Evolutionary conservation across 192 early-diverging fungal genomes (phyloP).

Genomic region (Entrophospora sp.): DNA sequence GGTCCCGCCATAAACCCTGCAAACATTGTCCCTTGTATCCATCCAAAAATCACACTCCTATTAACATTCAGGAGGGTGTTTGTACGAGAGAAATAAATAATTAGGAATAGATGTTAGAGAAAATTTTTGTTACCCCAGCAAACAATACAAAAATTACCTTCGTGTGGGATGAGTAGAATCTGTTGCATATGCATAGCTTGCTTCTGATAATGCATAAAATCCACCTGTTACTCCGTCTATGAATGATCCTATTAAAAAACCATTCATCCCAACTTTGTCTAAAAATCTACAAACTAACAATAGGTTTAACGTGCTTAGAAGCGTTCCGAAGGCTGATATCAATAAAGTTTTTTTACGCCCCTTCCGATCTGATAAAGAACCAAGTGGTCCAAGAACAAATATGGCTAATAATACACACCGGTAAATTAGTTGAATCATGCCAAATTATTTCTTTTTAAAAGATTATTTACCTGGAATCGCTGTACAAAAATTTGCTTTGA

Average conservation of each 20-base stretch:
- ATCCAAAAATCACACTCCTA: slow-evolving; percentile 4
- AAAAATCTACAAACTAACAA: background rate
- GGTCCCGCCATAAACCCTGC: background rate
- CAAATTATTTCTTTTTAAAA: background rate
- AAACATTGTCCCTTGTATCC: background rate
- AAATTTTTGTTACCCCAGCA: background rate
- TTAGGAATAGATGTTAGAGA: no score
- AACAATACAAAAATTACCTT: background rate
- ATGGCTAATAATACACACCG: background rate
- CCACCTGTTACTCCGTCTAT: background rate
- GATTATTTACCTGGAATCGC: slow-evolving; percentile 2
- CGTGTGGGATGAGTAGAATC: background rate
- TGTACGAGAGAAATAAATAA: background rate
- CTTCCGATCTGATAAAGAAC: slow-evolving; percentile 15
- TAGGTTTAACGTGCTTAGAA: background rate
- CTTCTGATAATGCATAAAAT: background rate
- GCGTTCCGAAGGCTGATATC: background rate
- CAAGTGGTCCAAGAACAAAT: slow-evolving; percentile 13
- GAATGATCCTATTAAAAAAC: background rate
- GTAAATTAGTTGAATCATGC: background rate
- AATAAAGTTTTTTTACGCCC: background rate
- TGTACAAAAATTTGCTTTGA: background rate
- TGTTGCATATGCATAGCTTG: background rate
- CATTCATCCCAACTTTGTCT: background rate
- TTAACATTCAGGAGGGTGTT: background rate